Conservation (phyloP, 441 rosid species). For the Dalechampia spathulata region DNA sequence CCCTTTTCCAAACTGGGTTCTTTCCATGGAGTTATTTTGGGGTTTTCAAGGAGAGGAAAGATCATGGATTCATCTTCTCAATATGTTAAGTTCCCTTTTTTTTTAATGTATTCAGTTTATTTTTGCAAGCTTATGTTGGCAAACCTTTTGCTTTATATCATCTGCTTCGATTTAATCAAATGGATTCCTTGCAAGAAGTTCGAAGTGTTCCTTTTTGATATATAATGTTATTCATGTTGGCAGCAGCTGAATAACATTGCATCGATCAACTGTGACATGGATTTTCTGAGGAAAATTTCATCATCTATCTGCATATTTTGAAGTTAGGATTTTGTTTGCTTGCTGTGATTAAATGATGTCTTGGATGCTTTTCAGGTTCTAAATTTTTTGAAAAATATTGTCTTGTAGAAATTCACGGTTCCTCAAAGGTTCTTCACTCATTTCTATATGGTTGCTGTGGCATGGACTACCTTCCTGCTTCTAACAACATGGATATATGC, state of each 20-base stretch:
- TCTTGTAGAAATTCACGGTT: constrained; percentile 49
- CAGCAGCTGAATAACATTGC: neutral
- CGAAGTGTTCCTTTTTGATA: too few relatives aligned
- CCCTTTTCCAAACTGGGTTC: constrained; percentile 28
- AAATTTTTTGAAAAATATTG: neutral
- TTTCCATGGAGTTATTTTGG: constrained; percentile 26
- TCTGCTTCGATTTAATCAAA: neutral
- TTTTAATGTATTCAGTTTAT: neutral
- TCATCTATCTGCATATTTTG: neutral
- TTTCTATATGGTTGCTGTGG: constrained; percentile 53
- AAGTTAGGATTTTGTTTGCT: neutral
- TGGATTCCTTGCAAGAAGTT: too few relatives aligned
- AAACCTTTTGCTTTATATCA: neutral
- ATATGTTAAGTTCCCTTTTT: neutral
- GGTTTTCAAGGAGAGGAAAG: constrained; percentile 47
- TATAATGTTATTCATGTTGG: too few relatives aligned
- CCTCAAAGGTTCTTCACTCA: constrained; percentile 68
- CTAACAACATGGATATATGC: constrained; percentile 49
- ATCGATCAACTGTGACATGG: neutral
- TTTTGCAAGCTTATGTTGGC: neutral
- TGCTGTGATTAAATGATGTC: neutral
- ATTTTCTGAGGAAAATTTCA: neutral
- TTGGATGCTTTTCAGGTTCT: neutral
- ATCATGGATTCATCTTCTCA: constrained; percentile 33
- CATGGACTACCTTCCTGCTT: constrained; percentile 61